phyloP scores from a whole-genome alignment of 73 alveolate genomes.

The Uronychia binucleata region DNA sequence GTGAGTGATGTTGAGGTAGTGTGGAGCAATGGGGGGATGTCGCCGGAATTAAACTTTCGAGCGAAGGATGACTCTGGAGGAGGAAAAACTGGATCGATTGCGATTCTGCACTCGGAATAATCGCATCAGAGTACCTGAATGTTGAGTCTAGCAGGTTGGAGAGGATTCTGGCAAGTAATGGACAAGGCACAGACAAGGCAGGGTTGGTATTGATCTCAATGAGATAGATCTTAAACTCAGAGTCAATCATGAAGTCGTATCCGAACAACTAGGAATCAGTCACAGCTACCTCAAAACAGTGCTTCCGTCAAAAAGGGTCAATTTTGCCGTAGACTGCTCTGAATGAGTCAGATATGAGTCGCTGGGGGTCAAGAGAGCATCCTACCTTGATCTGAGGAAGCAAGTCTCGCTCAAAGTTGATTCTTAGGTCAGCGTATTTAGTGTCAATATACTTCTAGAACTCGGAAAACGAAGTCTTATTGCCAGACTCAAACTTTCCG shows the following conservation, averaged over 20 bases:
- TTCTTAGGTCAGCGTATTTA: conserved; percentile 59
- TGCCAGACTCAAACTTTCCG: conserved; percentile 83
- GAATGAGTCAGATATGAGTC: conserved; percentile 44
- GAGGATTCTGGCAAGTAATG: conserved; percentile 82
- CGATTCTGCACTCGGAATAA: conserved; percentile 29
- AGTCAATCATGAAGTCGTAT: conserved; percentile 89
- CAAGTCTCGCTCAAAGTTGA: conserved; percentile 76
- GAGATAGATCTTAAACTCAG: conserved; percentile 77
- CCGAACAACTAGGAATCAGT: conserved; percentile 69
- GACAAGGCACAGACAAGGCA: conserved; percentile 84
- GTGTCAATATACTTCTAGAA: conserved; percentile 68
- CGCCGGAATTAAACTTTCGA: conserved; percentile 37
- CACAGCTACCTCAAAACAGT: conserved; percentile 31
- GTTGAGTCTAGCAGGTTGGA: conserved; percentile 90
- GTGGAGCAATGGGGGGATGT: conserved; percentile 55
- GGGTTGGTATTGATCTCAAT: conserved; percentile 94
- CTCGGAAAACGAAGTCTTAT: conserved; percentile 77
- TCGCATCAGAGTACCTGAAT: conserved; percentile 45
- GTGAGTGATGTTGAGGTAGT: too few relatives aligned
- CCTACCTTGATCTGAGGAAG: conserved; percentile 66
- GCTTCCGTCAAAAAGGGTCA: conserved; percentile 61
- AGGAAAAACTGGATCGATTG: conserved; percentile 84
- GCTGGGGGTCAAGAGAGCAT: background rate
- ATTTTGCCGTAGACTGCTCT: conserved; percentile 65
- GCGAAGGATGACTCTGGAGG: conserved; percentile 54